A percentile compares a stretch with the other conserved stretches of the same genome.
Evolutionary conservation across 164 flowering plant species (phyloP).

Genomic region (Dillenia suffruticosa): DNA sequence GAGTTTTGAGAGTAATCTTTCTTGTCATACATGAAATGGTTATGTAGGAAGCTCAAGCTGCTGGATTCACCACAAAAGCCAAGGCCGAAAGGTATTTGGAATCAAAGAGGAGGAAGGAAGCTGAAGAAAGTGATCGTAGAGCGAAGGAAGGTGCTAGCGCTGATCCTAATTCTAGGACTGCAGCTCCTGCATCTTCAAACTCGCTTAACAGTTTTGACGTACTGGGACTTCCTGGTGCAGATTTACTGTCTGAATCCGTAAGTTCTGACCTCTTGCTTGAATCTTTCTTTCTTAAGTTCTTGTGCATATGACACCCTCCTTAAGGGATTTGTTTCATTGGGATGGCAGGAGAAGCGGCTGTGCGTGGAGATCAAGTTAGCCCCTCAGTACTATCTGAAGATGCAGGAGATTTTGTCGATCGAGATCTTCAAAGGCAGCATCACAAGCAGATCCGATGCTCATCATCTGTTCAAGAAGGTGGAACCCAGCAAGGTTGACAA

Average conservation of each 20-base stretch:
- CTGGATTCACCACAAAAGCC: constrained; percentile 71
- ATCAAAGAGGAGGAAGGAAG: constrained; percentile 55
- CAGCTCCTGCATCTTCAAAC: constrained; percentile 19
- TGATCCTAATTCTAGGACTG: constrained; percentile 34
- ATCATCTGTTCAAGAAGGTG: constrained; percentile 53
- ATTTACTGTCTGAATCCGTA: constrained; percentile 73
- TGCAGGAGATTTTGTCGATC: constrained; percentile 54
- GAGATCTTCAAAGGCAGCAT: constrained; percentile 58
- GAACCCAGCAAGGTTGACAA: constrained; percentile 74
- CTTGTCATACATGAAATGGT: background rate
- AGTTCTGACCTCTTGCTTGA: constrained; percentile 15
- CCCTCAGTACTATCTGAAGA: constrained; percentile 75
- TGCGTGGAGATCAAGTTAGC: constrained; percentile 66
- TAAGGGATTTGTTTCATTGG: background rate
- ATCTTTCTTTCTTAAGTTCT: background rate
- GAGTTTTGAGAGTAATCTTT: too few relatives aligned
- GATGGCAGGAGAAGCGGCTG: constrained; percentile 63
- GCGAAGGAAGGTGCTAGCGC: constrained; percentile 39
- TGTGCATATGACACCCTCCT: background rate
- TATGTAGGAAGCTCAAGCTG: constrained; percentile 74
- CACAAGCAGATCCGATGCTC: constrained; percentile 64
- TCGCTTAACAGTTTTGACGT: constrained; percentile 64
- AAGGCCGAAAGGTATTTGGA: constrained; percentile 71
- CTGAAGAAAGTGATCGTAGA: constrained; percentile 53
- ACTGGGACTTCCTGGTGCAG: constrained; percentile 66